Base-by-base conservation (phyloP, 2,329 filamentous ascomycete genomes). In the Ascochyta clinopodiicola region DNA sequence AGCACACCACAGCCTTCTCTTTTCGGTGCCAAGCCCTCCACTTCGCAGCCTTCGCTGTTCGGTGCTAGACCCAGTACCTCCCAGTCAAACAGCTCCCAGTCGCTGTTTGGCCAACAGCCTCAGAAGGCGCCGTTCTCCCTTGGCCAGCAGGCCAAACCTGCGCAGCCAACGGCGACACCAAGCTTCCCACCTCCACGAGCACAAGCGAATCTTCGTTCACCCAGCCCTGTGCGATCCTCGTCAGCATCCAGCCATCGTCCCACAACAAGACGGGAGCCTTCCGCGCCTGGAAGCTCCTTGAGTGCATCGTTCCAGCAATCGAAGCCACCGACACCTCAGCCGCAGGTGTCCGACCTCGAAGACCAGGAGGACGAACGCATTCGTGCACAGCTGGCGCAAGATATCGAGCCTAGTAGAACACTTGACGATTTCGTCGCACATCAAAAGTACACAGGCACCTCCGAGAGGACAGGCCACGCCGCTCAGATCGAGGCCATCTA, bases 301-400 rank as follows among this genome's bases (percentile, higher is more conserved):
- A 64, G 62, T 42, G 62, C 69, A 37, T 73, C 71, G 9, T 57
- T 71, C 17, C 63, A 69, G 36, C 67, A 68, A 27, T 62, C 66
- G 5, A 73, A 74, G 56, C 72, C 77, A 15, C 66, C 68, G 24
- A 75, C 75, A 43, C 75, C 77, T 13, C 75, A 76, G 40, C 71
- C 74, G 17, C 60, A 71, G 24, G 62, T 75, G 9, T 66, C 65
- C 13, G 73, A 76, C 59, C 63, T 76, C 8, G 65, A 69, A 31
- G 77, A 77, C 27, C 85, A 91, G 45, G 88, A 91, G 60, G 88
- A 90, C 60, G 87, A 89, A 24, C 82, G 85, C 29, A 83, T 90
- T 22, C 86, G 89, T 53, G 80, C 80, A 58, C 79, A 89, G 27
- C 80, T 93, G 32, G 78, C 78, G 6, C 83, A 82, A n/a, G 80